Conservation (phyloP, 148 eudicot genomes). For the Arbutus unedo region DNA sequence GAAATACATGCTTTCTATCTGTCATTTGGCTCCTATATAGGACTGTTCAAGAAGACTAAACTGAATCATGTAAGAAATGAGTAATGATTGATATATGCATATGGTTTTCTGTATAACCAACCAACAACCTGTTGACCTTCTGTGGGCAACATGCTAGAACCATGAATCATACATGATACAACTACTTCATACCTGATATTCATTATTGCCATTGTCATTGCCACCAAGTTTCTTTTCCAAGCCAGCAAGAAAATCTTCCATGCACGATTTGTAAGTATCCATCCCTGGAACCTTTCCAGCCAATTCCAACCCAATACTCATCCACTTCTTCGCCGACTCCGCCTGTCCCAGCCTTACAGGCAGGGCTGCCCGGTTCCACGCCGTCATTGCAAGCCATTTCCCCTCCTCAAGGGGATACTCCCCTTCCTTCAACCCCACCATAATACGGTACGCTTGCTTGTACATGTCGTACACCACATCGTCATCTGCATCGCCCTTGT, state of each 20-base stretch:
- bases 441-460: constrained; percentile 81
- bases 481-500: constrained; percentile 67
- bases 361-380: constrained; percentile 93
- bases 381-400: constrained; percentile 92
- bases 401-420: constrained; percentile 82
- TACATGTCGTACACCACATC: constrained; percentile 55
- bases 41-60: not conserved
- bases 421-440: constrained; percentile 88
- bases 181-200: constrained; percentile 19
- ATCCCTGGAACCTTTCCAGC: constrained; percentile 82
- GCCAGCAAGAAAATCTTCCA: constrained; percentile 72
- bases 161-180: not conserved
- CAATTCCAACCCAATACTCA: constrained; percentile 72
- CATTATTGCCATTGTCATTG: constrained; percentile 14
- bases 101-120: not conserved
- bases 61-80: not conserved
- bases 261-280: constrained; percentile 58
- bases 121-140: not conserved
- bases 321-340: constrained; percentile 79
- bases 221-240: constrained; percentile 49
- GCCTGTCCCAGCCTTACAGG: constrained; percentile 64
- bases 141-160: not conserved
- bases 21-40: not conserved
- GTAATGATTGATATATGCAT: not conserved
- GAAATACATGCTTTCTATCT: not conserved